These are phyloP conservation scores for Globisporangium middletonii DNA, from an alignment of 352 stramenopile genomes.

Conservation along the genomic window DNA sequence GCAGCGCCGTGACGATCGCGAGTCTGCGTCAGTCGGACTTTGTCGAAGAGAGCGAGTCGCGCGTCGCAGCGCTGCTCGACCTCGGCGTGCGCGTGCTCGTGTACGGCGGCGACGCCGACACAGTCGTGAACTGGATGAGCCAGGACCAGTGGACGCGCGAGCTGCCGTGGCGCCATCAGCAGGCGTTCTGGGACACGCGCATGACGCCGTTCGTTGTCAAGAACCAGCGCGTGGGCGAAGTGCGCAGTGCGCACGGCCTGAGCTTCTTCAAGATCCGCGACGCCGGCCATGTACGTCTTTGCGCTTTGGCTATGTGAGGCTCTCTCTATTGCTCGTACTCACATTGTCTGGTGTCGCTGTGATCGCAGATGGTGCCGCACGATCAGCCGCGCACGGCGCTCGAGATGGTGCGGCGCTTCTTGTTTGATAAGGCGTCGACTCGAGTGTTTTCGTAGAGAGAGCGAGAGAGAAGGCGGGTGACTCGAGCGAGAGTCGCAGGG, in stretches of 20 bases:
- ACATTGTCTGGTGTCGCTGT: neutral
- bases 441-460: constrained; percentile 31
- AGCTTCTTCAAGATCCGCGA: constrained; percentile 65
- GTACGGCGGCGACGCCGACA: constrained; percentile 65
- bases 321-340: neutral
- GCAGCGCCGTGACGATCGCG: constrained; percentile 18
- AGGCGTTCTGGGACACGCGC: constrained; percentile 19
- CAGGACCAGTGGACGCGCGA: constrained; percentile 59
- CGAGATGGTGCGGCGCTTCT: constrained; percentile 45
- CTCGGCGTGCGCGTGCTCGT: constrained; percentile 62
- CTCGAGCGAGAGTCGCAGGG: neutral
- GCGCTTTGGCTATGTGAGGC: neutral
- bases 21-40: constrained; percentile 28
- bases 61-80: constrained; percentile 43
- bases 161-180: constrained; percentile 36
- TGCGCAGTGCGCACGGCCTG: constrained; percentile 42
- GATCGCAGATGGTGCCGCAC: constrained; percentile 63
- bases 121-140: constrained; percentile 62
- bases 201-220: constrained; percentile 19
- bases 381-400: constrained; percentile 51
- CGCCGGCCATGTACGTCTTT: constrained; percentile 56
- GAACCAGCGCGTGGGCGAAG: constrained; percentile 22
- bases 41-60: constrained; percentile 47
- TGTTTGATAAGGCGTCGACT: constrained; percentile 14
- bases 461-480: neutral